Evolutionary conservation across 306 rosid genomes (phyloP).

Genomic region (Mimosa pudica): DNA sequence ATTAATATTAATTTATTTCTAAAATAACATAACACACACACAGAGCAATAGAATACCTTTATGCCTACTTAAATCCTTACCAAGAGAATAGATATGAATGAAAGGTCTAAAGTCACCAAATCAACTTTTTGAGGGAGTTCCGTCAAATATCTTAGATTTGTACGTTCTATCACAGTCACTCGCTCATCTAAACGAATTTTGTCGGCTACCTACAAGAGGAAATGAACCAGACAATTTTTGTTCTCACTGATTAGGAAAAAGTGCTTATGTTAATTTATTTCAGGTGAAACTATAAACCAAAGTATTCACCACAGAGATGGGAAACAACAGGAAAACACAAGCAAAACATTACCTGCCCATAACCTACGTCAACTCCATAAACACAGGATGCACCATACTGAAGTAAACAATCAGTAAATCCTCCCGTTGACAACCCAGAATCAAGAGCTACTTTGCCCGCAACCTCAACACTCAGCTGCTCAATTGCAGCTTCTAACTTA

Average conservation of each 20-base stretch:
- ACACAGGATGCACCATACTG: conserved; percentile 90
- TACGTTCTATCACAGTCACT: conserved; percentile 80
- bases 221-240: conserved; percentile 60
- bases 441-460: conserved; percentile 87
- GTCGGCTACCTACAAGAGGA: conserved; percentile 72
- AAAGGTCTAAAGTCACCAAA: conserved; percentile 89
- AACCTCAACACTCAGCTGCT: conserved; percentile 71
- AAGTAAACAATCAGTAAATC: conserved; percentile 93
- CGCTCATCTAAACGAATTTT: conserved; percentile 81
- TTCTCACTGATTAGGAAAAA: conserved; percentile 44
- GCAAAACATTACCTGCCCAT: conserved; percentile 75
- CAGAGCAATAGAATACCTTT: neutral
- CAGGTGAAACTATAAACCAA: neutral
- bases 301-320: neutral
- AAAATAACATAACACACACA: neutral
- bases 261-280: neutral
- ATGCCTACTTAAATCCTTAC: conserved; percentile 52
- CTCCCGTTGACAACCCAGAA: conserved; percentile 95
- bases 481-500: conserved; percentile 95
- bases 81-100: conserved; percentile 92
- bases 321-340: neutral
- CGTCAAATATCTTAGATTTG: conserved; percentile 81
- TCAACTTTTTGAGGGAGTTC: conserved; percentile 91
- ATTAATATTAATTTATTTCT: too few relatives aligned
- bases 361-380: conserved; percentile 94